A percentile compares a stretch with the other conserved stretches of the same genome.
phyloP scores from a whole-genome alignment of 2,329 filamentous ascomycete species.

The Fusarium oxysporum region DNA sequence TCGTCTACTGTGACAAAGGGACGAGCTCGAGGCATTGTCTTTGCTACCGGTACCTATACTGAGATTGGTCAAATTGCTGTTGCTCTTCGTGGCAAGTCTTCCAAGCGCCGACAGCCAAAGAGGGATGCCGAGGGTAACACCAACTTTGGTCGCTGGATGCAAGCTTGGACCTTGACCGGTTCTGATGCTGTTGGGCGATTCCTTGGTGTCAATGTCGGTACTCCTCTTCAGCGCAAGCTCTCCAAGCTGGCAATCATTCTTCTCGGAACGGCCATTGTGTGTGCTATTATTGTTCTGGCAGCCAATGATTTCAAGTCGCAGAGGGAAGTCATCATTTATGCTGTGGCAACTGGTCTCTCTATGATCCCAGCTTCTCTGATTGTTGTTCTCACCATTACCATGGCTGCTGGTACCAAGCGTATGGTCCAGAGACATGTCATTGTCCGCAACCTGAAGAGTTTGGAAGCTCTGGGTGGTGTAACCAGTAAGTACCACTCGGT shows the following conservation, averaged over 20 bases:
- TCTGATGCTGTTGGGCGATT: constrained; percentile 71
- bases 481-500: constrained; percentile 51
- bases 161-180: constrained; percentile 54
- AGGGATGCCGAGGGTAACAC: constrained; percentile 57
- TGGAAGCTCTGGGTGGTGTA: constrained; percentile 69
- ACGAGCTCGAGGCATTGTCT: constrained; percentile 68
- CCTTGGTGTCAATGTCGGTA: constrained; percentile 75
- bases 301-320: constrained; percentile 67
- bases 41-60: constrained; percentile 70
- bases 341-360: constrained; percentile 59
- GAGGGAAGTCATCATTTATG: constrained; percentile 69
- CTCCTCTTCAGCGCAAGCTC: constrained; percentile 75
- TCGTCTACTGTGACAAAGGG: constrained; percentile 72
- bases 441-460: constrained; percentile 61
- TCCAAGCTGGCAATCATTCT: constrained; percentile 74
- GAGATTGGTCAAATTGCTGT: constrained; percentile 72
- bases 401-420: constrained; percentile 64
- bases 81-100: constrained; percentile 54
- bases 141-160: constrained; percentile 47
- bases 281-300: constrained; percentile 76
- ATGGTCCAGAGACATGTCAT: constrained; percentile 66
- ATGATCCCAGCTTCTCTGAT: constrained; percentile 63
- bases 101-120: constrained; percentile 53
- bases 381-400: constrained; percentile 69
- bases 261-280: constrained; percentile 74